Evolutionary conservation across 2,329 filamentous ascomycete genomes (phyloP), one percentile per base, ranked within the genome.

Genomic region (Sporothrix globosa): DNA sequence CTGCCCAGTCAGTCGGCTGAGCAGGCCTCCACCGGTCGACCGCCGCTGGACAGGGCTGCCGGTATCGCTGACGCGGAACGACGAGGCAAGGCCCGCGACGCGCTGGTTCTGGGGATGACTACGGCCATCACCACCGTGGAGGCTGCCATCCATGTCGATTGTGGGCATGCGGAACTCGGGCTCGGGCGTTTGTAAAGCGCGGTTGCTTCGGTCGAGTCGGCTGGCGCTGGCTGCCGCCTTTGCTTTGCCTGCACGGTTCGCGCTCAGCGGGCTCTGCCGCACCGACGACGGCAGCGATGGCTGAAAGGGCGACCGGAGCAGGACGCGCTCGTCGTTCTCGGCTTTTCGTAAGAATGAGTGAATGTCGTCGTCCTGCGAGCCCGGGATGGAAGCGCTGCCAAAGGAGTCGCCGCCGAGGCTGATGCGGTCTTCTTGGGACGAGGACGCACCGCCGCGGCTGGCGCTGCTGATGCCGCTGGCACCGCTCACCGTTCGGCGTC

Each of bases 241-340:
- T 11, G 53, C 17, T 11, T 39, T 68, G 7, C 39, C 34, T 2
- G 13, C 21, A 14, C 44, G 73, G 27, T 76, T 73, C 39, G 72
- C 72, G 11, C 76, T 73, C 53, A 72, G 71, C n/a, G 76, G 75
- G 60, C 73, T 76, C 67, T 78, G 74, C 14, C 78, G 75, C 30
- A 80, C 77, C 0, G 80, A 76, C 39, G 76, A 75, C 5, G 82
- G 82, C 19, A 88, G 75, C 11, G 85, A 87, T 0, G 86, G 86
- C 19, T 83, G 84, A 63, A 88, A 88, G 0, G 86, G 86, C 39
- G 85, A 81, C 27, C 85, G 81, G 52, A 86, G 76, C 67, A 88
- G 86, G 46, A 87, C 82, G 70, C 83, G 81, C 61, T 87, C 85
- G 74, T 88, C 86, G 74, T 87, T 85, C 63, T 87, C 84, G 68